Base-by-base conservation (phyloP, 805 yeast genomes). In the Yarrowia alimentaria region DNA sequence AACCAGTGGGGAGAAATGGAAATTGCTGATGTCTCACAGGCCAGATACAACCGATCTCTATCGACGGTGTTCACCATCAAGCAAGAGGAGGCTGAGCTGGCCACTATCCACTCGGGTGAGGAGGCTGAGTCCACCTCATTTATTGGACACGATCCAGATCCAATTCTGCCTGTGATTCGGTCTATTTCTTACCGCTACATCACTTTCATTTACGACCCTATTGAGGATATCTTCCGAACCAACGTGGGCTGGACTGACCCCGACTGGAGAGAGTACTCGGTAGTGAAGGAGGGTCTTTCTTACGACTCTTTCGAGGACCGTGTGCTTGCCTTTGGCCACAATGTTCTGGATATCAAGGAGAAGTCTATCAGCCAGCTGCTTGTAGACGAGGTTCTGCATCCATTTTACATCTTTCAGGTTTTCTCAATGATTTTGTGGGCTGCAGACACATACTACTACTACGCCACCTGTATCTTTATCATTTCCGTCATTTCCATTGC, bases 341-440 rank as follows among this genome's bases (percentile, higher is more conserved):
- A 93, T 64, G 69, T 79, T 21, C 77, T 93, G 40, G 83, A 83
- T 52, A 78, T 93, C 58, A 79, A 79, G 49, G 91, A 85, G 53
- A 91, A 89, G 55, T 64, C 90, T 0, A 69, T 79, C 1, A 25
- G 69, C 0, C 79, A 80, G 61, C 73, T 93, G 35, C 71, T 93
- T 26, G 71, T 84, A 19, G 95, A 88, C 61, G 99, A 93, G 64
- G 87, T 89, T 0, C 68, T 93, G 32, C 98, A 93, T 65, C 99
- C 99, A 0, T 93, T 93, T 64, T 93, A 93, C 64, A 77, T 94
- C 33, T 93, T 93, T 64, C 99, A 93, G 69, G 81, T 91, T 1
- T 91, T 91, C 63, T 89, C 97, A 3, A 85, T 93, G 52, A 69
- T 90, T 24, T 70, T 93, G 35, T 93, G 99, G 99, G 75, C 88